A percentile compares a stretch with the other conserved stretches of the same genome.
phyloP scores from a whole-genome alignment of 192 early-diverging fungal genomes.

The Thamnidium elegans region DNA sequence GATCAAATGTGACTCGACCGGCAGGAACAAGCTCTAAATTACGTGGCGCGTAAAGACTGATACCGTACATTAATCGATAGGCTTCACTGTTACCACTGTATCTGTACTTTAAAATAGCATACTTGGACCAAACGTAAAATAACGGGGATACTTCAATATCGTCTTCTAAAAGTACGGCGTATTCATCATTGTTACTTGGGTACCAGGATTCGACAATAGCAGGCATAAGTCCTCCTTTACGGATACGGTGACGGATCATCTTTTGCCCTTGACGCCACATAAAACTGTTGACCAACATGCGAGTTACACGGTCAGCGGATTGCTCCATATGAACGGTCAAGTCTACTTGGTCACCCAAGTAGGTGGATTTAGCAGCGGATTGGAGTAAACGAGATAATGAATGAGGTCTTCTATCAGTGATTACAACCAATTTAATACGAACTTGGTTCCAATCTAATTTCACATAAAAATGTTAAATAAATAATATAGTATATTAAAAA shows the following conservation, averaged over 20 bases:
- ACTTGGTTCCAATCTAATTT: constrained; percentile 51
- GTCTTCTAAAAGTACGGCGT: constrained; percentile 58
- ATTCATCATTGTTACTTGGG: constrained; percentile 51
- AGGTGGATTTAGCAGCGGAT: constrained; percentile 43
- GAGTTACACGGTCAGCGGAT: constrained; percentile 48
- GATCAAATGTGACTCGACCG: constrained; percentile 51
- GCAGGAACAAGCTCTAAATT: constrained; percentile 47
- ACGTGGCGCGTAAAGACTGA: constrained; percentile 58
- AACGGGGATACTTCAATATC: constrained; percentile 60
- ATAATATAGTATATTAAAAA: no score
- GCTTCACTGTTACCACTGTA: constrained; percentile 39
- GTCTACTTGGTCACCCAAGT: constrained; percentile 49
- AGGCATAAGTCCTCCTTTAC: constrained; percentile 54
- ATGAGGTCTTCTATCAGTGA: constrained; percentile 57
- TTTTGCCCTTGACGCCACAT: constrained; percentile 50
- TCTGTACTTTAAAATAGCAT: constrained; percentile 53
- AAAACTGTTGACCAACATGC: constrained; percentile 42
- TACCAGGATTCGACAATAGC: constrained; percentile 62
- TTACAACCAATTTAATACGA: constrained; percentile 47
- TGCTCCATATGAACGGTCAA: constrained; percentile 58
- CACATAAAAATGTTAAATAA: no score
- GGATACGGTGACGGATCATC: constrained; percentile 50
- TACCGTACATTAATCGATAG: constrained; percentile 45
- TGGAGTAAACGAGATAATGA: constrained; percentile 55
- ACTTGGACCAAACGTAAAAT: constrained; percentile 58